Conservation (phyloP, 2,329 filamentous ascomycete species). For the Didymella arachidicola region DNA sequence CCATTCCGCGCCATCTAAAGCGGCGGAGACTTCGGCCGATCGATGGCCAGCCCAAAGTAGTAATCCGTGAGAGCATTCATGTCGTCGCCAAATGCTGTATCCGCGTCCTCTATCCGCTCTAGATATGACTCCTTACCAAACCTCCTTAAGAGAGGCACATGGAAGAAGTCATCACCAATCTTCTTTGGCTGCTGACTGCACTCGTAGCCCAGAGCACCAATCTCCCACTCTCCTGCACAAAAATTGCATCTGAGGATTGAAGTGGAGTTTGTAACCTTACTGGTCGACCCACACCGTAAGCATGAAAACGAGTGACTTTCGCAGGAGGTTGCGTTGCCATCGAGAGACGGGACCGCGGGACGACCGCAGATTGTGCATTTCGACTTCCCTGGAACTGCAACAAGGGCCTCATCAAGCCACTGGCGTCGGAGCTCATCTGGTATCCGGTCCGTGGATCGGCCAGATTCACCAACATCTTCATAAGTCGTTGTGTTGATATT, state of each 20-base stretch:
- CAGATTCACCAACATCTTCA: constrained; percentile 52
- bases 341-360: constrained; percentile 38
- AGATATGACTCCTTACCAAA: constrained; percentile 24
- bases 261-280: constrained; percentile 26
- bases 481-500: constrained; percentile 43
- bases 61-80: constrained; percentile 48
- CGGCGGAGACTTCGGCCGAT: constrained; percentile 35
- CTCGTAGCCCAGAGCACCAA: constrained; percentile 52
- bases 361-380: constrained; percentile 47
- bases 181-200: constrained; percentile 28
- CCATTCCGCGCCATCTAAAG: constrained; percentile 11
- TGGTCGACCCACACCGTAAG: constrained; percentile 49
- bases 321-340: constrained; percentile 36
- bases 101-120: constrained; percentile 20
- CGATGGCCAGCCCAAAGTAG: constrained; percentile 39
- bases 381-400: constrained; percentile 36
- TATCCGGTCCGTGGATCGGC: constrained; percentile 52
- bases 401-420: constrained; percentile 28
- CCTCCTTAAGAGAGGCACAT: constrained; percentile 27
- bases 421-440: constrained; percentile 48
- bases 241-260: constrained; percentile 38
- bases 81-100: constrained; percentile 42
- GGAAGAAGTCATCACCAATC: background rate
- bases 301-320: constrained; percentile 55
- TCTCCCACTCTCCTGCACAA: constrained; percentile 48